phyloP scores from a whole-genome alignment of 1,284 basidiomycete species.

The Ganoderma sp. region DNA sequence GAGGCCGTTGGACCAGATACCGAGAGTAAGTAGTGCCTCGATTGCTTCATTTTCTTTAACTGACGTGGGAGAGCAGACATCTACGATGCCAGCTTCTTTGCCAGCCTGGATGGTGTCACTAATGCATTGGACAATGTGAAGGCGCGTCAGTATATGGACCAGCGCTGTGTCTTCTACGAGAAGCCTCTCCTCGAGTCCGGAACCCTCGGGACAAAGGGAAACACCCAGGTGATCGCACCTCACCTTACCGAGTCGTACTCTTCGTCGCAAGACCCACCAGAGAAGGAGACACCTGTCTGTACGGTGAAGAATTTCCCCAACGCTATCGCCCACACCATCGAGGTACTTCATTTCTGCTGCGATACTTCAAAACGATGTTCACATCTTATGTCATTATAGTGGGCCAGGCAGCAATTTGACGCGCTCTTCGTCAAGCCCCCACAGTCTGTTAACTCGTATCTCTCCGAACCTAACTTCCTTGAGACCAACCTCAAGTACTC shows the following conservation, averaged over 20 bases:
- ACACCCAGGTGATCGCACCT: constrained; percentile 96
- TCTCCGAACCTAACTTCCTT: constrained; percentile 95
- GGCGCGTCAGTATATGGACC: constrained; percentile 98
- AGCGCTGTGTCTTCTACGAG: constrained; percentile 96
- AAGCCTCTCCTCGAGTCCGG: constrained; percentile 98
- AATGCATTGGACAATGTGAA: constrained; percentile 99
- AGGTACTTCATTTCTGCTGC: constrained; percentile 53
- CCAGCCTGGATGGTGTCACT: constrained; percentile 91
- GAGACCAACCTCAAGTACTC: constrained; percentile 91
- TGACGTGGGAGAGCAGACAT: constrained; percentile 59
- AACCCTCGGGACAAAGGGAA: constrained; percentile 98
- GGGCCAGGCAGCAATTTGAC: constrained; percentile 95
- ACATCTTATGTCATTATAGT: constrained; percentile 54
- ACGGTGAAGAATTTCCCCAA: constrained; percentile 99
- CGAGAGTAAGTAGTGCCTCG: constrained; percentile 69
- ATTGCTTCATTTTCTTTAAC: neutral
- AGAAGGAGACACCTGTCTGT: constrained; percentile 97
- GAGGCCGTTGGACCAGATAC: constrained; percentile 94
- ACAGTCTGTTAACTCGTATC: constrained; percentile 95
- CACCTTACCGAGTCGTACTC: constrained; percentile 97
- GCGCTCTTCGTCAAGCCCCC: constrained; percentile 93
- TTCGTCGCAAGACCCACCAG: constrained; percentile 98
- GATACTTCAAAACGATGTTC: neutral
- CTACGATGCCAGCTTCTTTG: constrained; percentile 92
- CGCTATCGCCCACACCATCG: constrained; percentile 98